Conservation (phyloP, 75 land plant species). For the Selaginella moellendorffii region DNA sequence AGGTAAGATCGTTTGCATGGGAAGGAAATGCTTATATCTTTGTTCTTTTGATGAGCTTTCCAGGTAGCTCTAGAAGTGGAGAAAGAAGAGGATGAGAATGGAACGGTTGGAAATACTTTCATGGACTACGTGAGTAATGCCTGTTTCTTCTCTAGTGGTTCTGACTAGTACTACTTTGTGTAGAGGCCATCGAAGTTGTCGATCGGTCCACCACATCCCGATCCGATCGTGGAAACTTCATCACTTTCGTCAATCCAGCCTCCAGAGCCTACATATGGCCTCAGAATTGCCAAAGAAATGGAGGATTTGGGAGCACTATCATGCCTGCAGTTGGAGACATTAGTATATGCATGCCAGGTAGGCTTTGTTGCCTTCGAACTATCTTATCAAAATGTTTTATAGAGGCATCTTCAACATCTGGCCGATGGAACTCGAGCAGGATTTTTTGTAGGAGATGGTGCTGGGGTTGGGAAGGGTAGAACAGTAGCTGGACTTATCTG, state of each 20-base stretch:
- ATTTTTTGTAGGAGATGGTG: conserved; percentile 97
- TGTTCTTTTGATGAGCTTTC: too few species aligned
- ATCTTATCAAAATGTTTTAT: conserved; percentile 8
- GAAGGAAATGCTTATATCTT: too few species aligned
- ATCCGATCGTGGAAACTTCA: conserved; percentile 94
- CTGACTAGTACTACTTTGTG: conserved; percentile 10
- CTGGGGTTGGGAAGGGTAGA: conserved; percentile 96
- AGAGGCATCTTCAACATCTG: conserved; percentile 87
- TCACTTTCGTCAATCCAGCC: conserved; percentile 92
- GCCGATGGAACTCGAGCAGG: conserved; percentile 67
- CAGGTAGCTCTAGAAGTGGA: conserved; percentile 93
- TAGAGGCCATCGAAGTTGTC: conserved; percentile 89
- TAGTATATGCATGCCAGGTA: conserved; percentile 92
- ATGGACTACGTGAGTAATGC: conserved; percentile 60
- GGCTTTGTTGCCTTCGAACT: neutral
- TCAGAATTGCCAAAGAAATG: conserved; percentile 50
- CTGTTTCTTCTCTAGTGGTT: neutral
- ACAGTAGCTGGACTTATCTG: conserved; percentile 93
- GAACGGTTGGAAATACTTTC: conserved; percentile 82
- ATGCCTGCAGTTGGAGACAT: conserved; percentile 88
- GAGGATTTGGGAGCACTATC: conserved; percentile 60
- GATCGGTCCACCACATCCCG: conserved; percentile 84
- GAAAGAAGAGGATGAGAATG: conserved; percentile 95
- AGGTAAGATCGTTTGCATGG: conserved; percentile 9
- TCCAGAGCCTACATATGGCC: conserved; percentile 78